phyloP scores from a whole-genome alignment of 2,329 filamentous ascomycete genomes.

The Alternaria sp. region DNA sequence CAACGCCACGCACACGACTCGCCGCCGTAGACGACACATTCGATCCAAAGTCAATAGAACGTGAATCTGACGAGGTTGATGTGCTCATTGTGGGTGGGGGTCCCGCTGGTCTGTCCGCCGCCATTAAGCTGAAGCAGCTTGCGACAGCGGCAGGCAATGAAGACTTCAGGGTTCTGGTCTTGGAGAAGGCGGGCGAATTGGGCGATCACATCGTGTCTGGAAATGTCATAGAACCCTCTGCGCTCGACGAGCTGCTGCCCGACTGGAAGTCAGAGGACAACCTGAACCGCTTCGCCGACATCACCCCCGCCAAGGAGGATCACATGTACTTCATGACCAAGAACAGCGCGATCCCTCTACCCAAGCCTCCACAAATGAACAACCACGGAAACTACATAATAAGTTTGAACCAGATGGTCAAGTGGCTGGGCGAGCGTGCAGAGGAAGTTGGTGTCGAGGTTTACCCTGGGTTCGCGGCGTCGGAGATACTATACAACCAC shows the following conservation, averaged over 20 bases:
- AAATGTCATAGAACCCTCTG: constrained; percentile 89
- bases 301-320: constrained; percentile 82
- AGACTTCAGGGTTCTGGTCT: constrained; percentile 88
- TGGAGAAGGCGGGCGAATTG: constrained; percentile 95
- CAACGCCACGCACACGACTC: constrained; percentile 42
- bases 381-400: constrained; percentile 99
- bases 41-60: constrained; percentile 68
- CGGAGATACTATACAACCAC: constrained; percentile 84
- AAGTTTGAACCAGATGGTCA: constrained; percentile 91
- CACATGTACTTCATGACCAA: constrained; percentile 95
- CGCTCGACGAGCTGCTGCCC: constrained; percentile 88
- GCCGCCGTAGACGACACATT: constrained; percentile 54
- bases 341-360: constrained; percentile 77
- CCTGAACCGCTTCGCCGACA: constrained; percentile 83
- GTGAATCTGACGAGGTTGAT: constrained; percentile 92
- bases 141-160: constrained; percentile 95
- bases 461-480: constrained; percentile 94
- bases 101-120: constrained; percentile 90
- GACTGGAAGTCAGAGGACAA: constrained; percentile 94
- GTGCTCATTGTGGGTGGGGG: constrained; percentile 96
- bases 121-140: constrained; percentile 93
- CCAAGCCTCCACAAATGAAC: constrained; percentile 94
- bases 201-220: constrained; percentile 96
- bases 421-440: constrained; percentile 95
- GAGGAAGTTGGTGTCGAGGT: constrained; percentile 96